phyloP scores from a whole-genome alignment of 176 grass and related monocot genomes.

The Hyparrhenia diplandra region DNA sequence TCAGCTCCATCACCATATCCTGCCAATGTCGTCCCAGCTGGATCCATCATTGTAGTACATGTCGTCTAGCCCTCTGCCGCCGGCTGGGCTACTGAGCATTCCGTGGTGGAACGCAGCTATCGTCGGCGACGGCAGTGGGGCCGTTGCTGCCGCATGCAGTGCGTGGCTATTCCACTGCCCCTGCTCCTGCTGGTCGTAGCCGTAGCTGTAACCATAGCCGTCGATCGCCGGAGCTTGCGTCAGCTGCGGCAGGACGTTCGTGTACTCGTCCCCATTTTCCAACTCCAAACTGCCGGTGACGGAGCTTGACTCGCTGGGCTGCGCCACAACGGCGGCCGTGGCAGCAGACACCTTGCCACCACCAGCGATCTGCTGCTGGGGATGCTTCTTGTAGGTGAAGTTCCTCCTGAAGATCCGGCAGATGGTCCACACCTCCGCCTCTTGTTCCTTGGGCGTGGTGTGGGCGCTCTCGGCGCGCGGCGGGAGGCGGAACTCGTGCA shows the following conservation, averaged over 20 bases:
- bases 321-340: not conserved
- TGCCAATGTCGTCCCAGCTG: slow-evolving; percentile 61
- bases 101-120: slow-evolving; percentile 6
- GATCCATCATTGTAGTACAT: slow-evolving; percentile 37
- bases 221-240: not conserved
- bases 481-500: slow-evolving; percentile 91
- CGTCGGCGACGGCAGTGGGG: not conserved
- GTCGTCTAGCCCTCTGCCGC: slow-evolving; percentile 1
- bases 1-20: slow-evolving; percentile 56
- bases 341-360: not conserved
- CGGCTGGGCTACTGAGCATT: slow-evolving; percentile 4
- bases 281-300: slow-evolving; percentile 59
- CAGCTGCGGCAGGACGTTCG: slow-evolving; percentile 4
- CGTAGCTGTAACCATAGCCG: not conserved
- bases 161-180: slow-evolving; percentile 31
- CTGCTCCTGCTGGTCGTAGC: slow-evolving; percentile 4
- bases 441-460: slow-evolving; percentile 34
- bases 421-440: slow-evolving; percentile 90
- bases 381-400: slow-evolving; percentile 43
- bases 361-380: slow-evolving; percentile 19
- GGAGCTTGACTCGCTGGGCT: slow-evolving; percentile 42
- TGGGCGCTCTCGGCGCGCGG: not conserved
- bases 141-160: not conserved
- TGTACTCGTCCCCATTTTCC: slow-evolving; percentile 42
- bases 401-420: slow-evolving; percentile 82